These are phyloP conservation scores for Saccharomycopsis olivae DNA, from an alignment of 805 yeast species.

Conservation along the genomic window DNA sequence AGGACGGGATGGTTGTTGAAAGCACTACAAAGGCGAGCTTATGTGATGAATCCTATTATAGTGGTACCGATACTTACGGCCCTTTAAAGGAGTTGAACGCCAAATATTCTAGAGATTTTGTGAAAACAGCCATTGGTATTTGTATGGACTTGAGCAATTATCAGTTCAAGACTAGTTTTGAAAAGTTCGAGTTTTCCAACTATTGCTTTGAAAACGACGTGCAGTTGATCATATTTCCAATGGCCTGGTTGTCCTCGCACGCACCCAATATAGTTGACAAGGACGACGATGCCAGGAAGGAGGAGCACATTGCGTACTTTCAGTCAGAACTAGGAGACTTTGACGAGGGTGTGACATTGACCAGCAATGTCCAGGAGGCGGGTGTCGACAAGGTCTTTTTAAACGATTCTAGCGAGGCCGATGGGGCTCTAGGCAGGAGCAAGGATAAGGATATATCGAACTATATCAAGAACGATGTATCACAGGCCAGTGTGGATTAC, in stretches of 20 bases:
- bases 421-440: background rate
- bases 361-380: background rate
- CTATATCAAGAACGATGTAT: constrained; percentile 26
- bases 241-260: constrained; percentile 68
- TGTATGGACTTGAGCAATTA: constrained; percentile 94
- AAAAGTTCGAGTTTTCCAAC: constrained; percentile 57
- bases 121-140: constrained; percentile 60
- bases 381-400: background rate
- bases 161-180: constrained; percentile 71
- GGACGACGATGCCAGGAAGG: background rate
- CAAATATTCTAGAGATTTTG: constrained; percentile 20
- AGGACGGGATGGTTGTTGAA: background rate
- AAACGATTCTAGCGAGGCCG: background rate
- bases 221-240: constrained; percentile 61
- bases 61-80: no score
- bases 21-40: background rate
- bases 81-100: constrained; percentile 3
- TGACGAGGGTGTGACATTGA: background rate
- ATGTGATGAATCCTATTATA: background rate
- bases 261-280: constrained; percentile 25
- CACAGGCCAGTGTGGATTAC: constrained; percentile 45
- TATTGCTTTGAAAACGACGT: constrained; percentile 38
- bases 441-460: background rate
- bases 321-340: background rate
- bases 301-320: background rate